Evolutionary conservation across 176 grass and related monocot species (phyloP), one percentile per base, ranked within the genome.

Genomic region (Pontederia crassipes): DNA sequence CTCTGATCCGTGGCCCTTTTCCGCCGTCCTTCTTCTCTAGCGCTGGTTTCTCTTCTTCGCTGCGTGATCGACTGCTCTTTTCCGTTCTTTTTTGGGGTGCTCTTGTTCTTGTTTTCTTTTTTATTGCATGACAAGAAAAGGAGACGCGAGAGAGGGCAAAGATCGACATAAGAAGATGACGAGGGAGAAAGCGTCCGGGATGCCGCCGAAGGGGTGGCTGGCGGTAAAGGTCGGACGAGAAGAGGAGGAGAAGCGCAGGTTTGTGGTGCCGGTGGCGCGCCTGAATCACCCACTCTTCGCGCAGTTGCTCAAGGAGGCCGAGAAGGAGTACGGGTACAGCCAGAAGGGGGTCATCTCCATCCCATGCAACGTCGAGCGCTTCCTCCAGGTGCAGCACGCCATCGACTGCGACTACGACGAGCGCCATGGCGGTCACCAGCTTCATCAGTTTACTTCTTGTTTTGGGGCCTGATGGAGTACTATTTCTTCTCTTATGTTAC

Each of bases 281-380:
- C 80, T 98, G 58, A 79, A 69, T 57, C 93, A 98, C 83, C 93
- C 87, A 63, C 79, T 98, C 15, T 98, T 98, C 84, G 64, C 65
- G 17, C 67, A 72, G 16, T 79, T 98, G 52, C 74, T 98, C 18
- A 74, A 88, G 0, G 81, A 77, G 76, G 93, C 93, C 13, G 81
- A 88, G 67, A 78, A 78, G 51, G 93, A 86, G 80, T 98, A 83
- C 67, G 93, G 87, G 1, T 97, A 88, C 79, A 18, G 69, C 9
- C 93, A 88, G 46, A 71, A 57, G 68, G 93, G 93, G 12, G 76
- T 84, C 59, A 79, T 98, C 67, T 76, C 77, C 72, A 98, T 98
- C 63, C 93, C 93, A 24, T 98, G 93, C 76, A 57, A 55, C 28
- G 74, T 88, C 70, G 87, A 92, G 66, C 78, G 76, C 29, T 98